Evolutionary conservation across 2,329 filamentous ascomycete genomes (phyloP), one percentile per base, ranked within the genome.

Genomic region (Gnomoniopsis smithogilvyi): DNA sequence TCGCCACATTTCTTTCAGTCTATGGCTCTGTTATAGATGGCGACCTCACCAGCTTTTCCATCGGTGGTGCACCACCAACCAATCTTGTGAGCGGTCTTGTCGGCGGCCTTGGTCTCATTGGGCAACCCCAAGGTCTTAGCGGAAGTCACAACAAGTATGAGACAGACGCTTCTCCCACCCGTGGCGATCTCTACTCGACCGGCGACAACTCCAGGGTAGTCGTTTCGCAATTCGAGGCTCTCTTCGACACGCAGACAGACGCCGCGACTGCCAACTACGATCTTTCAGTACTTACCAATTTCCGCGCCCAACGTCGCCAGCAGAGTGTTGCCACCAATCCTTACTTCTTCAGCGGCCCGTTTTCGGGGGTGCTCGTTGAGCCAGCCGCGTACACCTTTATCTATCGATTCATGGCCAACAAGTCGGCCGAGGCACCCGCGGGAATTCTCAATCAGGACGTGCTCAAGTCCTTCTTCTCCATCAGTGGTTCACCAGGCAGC

Each of bases 291-390:
- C 38, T 41, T 6, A 41, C 38, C 4, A 14, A 41, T 6, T 41
- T 41, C 38, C 38, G 38, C 38, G 72, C 73, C 17, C 65, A 72
- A 15, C 77, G 80, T 6, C 80, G 78, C 64, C 64, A 79, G 17
- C 70, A 83, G 63, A 78, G 74, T 49, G 74, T 81, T 14, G 67
- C 70, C 26, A 76, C 73, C 38, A 84, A 84, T 65, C 80, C 80
- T 0, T 72, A 79, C 53, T 82, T 82, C 67, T 84, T 80, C 69
- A 81, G 79, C 54, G 79, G 79, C 1, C 81, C 80, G 1, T 75
- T 78, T 54, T 79, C 77, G 3, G 80, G 80, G 14, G 70, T 80
- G 58, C 67, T 81, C n/a, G 75, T 73, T 8, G 76, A 77, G 0
- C 79, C 80, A 51, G 79, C 80, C 15, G 80, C 76, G 3, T 79